These are phyloP conservation scores for Apiospora hydei DNA, from an alignment of 2,329 filamentous ascomycete genomes.

Conservation along the genomic window DNA sequence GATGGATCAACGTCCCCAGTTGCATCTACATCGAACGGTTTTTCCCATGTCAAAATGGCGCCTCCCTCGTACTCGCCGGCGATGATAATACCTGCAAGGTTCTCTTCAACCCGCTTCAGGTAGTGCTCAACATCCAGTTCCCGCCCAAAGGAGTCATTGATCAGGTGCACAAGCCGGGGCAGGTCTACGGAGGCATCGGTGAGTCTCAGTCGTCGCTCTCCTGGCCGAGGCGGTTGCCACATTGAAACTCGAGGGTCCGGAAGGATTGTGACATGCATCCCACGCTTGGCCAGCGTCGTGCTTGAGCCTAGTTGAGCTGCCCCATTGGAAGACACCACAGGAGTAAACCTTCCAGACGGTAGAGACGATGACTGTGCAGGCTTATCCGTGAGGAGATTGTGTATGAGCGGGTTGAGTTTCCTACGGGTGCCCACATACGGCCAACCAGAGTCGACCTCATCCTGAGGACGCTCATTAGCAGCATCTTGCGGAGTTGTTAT, in stretches of 20 bases:
- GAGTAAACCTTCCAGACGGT: constrained; percentile 70
- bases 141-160: constrained; percentile 91
- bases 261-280: constrained; percentile 86
- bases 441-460: constrained; percentile 62
- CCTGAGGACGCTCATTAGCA: constrained; percentile 59
- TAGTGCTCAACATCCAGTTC: constrained; percentile 87
- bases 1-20: constrained; percentile 61
- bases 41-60: constrained; percentile 94
- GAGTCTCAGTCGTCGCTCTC: constrained; percentile 69
- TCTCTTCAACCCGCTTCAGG: constrained; percentile 77
- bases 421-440: constrained; percentile 57
- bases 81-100: constrained; percentile 89
- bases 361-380: constrained; percentile 91
- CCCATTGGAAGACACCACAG: constrained; percentile 46
- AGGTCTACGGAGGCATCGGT: constrained; percentile 86
- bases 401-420: constrained; percentile 83
- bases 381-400: constrained; percentile 95
- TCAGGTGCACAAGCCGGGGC: constrained; percentile 80
- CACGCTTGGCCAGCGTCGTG: constrained; percentile 88
- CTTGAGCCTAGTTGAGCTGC: constrained; percentile 47
- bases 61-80: constrained; percentile 97
- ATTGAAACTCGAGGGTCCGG: constrained; percentile 70
- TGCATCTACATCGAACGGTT: constrained; percentile 66
- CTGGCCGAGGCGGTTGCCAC: constrained; percentile 73
- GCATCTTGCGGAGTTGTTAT: constrained; percentile 89